Conservation (phyloP, 352 stramenopile genomes). For the Pythium aphanidermatum region DNA sequence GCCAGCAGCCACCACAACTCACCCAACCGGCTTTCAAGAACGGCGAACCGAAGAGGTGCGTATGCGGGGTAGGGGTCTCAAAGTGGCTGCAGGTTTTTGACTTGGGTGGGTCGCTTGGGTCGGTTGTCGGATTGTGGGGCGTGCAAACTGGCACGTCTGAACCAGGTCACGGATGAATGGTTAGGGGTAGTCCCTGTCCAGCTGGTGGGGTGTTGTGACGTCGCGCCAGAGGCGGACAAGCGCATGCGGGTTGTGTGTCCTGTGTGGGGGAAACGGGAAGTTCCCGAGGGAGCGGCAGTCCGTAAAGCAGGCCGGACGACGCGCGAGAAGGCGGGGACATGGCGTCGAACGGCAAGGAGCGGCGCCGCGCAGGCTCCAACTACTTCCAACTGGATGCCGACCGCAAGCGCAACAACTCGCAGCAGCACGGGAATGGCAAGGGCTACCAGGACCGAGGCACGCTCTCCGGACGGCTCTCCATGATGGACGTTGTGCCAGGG, state of each 20-base stretch:
- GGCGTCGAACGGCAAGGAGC: conserved; percentile 25
- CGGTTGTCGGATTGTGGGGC: background rate
- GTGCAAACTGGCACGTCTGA: conserved; percentile 4
- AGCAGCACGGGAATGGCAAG: conserved; percentile 29
- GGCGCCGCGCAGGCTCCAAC: conserved; percentile 73
- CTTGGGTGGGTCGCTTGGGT: too few species aligned
- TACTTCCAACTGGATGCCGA: conserved; percentile 80
- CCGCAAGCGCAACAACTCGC: conserved; percentile 62
- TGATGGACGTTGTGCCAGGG: conserved; percentile 53
- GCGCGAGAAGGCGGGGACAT: background rate
- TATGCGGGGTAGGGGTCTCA: background rate
- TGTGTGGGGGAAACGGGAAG: too few species aligned
- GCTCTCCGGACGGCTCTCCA: conserved; percentile 51
- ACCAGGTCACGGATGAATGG: too few species aligned
- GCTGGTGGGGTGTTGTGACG: too few species aligned
- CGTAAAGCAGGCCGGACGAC: background rate
- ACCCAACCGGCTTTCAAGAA: conserved; percentile 8
- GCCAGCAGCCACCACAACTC: background rate
- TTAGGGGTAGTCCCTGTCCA: too few species aligned
- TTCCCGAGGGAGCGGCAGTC: background rate
- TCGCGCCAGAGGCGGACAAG: too few species aligned
- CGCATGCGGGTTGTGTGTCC: too few species aligned
- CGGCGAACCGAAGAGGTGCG: too few species aligned
- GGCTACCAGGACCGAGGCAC: conserved; percentile 34
- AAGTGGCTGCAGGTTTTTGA: background rate